Base-by-base conservation (phyloP, 257 asterid species). In the Cruciata laevipes region DNA sequence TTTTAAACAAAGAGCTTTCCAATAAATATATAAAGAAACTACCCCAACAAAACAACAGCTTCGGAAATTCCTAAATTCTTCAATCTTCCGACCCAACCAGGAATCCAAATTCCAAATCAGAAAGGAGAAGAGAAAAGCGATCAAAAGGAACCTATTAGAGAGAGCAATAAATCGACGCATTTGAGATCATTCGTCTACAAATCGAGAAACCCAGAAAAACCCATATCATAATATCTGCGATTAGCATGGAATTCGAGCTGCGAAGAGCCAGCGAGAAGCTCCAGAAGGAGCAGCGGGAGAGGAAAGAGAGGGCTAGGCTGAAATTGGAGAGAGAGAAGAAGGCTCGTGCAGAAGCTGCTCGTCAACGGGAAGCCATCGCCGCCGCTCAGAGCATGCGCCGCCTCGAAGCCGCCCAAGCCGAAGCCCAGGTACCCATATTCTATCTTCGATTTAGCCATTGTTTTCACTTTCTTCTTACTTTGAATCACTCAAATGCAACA, bases 241-340 rank as follows among this genome's bases (percentile, higher is more conserved):
- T 16, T 21, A 10, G 47, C 11, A 92, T 93, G 99, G 97, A 93
- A 80, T 93, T 84, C 61, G 97, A 90, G 77, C 71, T 93, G 83
- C 84, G 95, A 73, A 85, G 91, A 79, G 99, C 97, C 10, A 81
- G 89, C 40, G 96, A 90, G 84, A 93, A 93, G 88, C 78, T 93
- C 60, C 95, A 85, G 82, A 85, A 67, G 74, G 99, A 93, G 74
- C 97, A 90, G 78, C 79, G 64, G 66, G 98, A 66, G 25, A 73
- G 77, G 83, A 94, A 86, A 66, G 87, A 75, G 21, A 79, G 69
- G 69, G 99, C 99, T 30, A 88, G 73, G 76, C 67, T 88, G 81
- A 93, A 76, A 82, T 66, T 87, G 56, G 95, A 90, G 17, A 84
- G 81, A 75, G 96, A 87, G 57, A 85, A 80, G 72, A 85, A 80